Percentiles rank a stretch among this genome's conserved stretches.
These are phyloP conservation scores for Apiospora hydei DNA, from an alignment of 2,329 filamentous ascomycete species.

Conservation along the genomic window DNA sequence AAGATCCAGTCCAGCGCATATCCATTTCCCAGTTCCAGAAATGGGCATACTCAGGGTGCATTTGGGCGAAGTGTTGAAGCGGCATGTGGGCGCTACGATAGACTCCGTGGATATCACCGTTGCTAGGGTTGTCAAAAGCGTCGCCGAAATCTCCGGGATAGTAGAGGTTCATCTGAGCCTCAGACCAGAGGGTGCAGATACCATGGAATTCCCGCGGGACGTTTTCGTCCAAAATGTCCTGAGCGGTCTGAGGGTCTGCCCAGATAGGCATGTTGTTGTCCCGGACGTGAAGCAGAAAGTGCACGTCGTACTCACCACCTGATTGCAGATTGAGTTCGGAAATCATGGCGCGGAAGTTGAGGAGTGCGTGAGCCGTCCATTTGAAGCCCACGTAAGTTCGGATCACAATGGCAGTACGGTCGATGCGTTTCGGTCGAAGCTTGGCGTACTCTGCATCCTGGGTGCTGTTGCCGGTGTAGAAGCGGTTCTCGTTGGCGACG, in stretches of 20 bases:
- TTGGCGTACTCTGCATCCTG: slow-evolving; percentile 38
- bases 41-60: slow-evolving; percentile 70
- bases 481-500: slow-evolving; percentile 69
- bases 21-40: slow-evolving; percentile 79
- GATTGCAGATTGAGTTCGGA: slow-evolving; percentile 79
- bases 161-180: slow-evolving; percentile 81
- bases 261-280: slow-evolving; percentile 81
- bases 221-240: slow-evolving; percentile 72
- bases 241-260: slow-evolving; percentile 77
- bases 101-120: slow-evolving; percentile 70
- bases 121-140: slow-evolving; percentile 65
- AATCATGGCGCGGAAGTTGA: slow-evolving; percentile 84
- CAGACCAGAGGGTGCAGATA: slow-evolving; percentile 84
- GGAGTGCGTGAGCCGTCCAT: slow-evolving; percentile 78
- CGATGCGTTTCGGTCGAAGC: slow-evolving; percentile 48
- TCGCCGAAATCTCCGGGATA: slow-evolving; percentile 77
- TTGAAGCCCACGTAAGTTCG: slow-evolving; percentile 82
- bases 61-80: slow-evolving; percentile 68
- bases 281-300: slow-evolving; percentile 86
- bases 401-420: slow-evolving; percentile 77
- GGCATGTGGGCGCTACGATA: slow-evolving; percentile 71
- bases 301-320: slow-evolving; percentile 81
- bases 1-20: slow-evolving; percentile 69
- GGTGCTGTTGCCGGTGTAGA: slow-evolving; percentile 51
- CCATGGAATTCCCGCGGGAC: slow-evolving; percentile 78